phyloP scores from a whole-genome alignment of 2,329 filamentous ascomycete species.

The Tolypocladium endophyticum region DNA sequence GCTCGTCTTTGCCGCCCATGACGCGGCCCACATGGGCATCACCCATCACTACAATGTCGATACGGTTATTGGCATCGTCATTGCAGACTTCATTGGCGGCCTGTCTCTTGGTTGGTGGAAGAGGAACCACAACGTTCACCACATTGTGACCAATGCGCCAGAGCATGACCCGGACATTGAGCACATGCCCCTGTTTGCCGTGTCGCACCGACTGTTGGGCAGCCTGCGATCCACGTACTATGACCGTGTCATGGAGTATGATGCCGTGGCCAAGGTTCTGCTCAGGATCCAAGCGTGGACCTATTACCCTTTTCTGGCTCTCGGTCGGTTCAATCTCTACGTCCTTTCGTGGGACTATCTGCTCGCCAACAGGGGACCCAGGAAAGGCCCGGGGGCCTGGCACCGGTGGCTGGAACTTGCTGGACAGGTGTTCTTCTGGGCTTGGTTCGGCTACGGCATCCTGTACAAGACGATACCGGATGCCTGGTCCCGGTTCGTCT shows the following conservation, averaged over 20 bases:
- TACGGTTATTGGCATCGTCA: conserved; percentile 75
- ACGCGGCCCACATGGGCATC: conserved; percentile 95
- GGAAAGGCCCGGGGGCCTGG: conserved; percentile 71
- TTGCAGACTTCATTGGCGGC: conserved; percentile 83
- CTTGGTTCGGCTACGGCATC: conserved; percentile 75
- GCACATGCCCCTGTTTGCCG: conserved; percentile 80
- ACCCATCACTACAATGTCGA: conserved; percentile 83
- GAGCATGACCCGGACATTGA: conserved; percentile 96
- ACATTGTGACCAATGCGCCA: conserved; percentile 89
- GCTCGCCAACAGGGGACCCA: conserved; percentile 57
- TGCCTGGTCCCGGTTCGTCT: conserved; percentile 58
- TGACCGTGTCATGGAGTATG: conserved; percentile 68
- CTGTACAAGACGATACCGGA: conserved; percentile 63
- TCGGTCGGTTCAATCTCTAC: conserved; percentile 85
- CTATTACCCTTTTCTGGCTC: conserved; percentile 71
- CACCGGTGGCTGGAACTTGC: conserved; percentile 69
- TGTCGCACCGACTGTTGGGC: conserved; percentile 70
- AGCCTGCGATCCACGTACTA: conserved; percentile 74
- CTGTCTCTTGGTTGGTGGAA: conserved; percentile 97
- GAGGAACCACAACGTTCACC: conserved; percentile 88
- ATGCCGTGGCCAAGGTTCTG: conserved; percentile 59
- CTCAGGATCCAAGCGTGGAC: conserved; percentile 68
- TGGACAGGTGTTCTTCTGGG: conserved; percentile 75
- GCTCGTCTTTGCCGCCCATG: conserved; percentile 85
- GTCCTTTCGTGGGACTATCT: conserved; percentile 71